A percentile compares a stretch with the other conserved stretches of the same genome.
phyloP scores from a whole-genome alignment of 2,329 filamentous ascomycete species.

The Thielaviopsis ethacetica region DNA sequence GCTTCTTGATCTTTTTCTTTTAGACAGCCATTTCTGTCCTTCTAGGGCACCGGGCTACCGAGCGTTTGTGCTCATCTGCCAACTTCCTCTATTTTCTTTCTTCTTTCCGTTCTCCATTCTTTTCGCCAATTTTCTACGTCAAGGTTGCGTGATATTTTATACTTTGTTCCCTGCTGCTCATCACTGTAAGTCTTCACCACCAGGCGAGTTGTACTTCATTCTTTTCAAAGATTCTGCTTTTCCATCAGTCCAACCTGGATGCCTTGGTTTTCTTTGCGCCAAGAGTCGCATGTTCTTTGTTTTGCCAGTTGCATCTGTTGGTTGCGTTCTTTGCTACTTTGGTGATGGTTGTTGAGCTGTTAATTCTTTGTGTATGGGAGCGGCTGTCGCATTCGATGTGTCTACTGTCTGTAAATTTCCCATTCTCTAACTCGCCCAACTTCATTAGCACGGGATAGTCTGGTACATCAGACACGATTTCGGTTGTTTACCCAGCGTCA shows the following conservation, averaged over 20 bases:
- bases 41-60: slow-evolving; percentile 12
- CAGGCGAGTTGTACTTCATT: too few relatives aligned
- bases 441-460: too few relatives aligned
- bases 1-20: slow-evolving; percentile 6
- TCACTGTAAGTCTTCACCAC: slow-evolving; percentile 4
- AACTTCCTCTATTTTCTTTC: slow-evolving; percentile 8
- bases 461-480: too few relatives aligned
- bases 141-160: slow-evolving; percentile 8
- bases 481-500: too few relatives aligned
- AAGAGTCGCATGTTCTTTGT: too few relatives aligned
- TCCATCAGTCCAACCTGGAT: background rate
- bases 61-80: slow-evolving; percentile 13
- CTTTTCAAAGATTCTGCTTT: background rate
- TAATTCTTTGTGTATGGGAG: too few relatives aligned
- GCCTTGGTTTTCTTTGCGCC: background rate
- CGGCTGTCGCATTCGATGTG: too few relatives aligned
- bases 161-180: background rate
- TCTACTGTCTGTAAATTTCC: too few relatives aligned
- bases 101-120: slow-evolving; percentile 7
- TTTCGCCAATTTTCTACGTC: background rate
- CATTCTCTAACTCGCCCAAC: too few relatives aligned
- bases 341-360: too few relatives aligned
- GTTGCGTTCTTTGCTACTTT: too few relatives aligned
- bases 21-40: slow-evolving; percentile 11
- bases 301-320: too few relatives aligned